Evolutionary conservation across 2,329 filamentous ascomycete genomes (phyloP), one percentile per base, ranked within the genome.

Genomic region (Plenodomus tracheiphilus): DNA sequence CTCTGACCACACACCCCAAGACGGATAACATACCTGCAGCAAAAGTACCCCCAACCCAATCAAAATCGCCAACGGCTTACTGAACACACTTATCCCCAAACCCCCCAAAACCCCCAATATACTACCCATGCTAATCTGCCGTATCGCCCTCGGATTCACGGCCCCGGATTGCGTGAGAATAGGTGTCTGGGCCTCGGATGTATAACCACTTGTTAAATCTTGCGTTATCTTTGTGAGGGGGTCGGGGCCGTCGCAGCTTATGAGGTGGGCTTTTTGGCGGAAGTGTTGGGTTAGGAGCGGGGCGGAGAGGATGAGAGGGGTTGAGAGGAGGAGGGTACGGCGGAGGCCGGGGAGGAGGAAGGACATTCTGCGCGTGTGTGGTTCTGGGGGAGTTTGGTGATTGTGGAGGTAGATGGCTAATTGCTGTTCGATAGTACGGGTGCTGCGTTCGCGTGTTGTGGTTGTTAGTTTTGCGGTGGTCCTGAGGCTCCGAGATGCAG

Each of bases 11-110:
- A n/a, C 28, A 15, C 15, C 28, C 28, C 13, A 6, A 25, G 10
- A 25, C 5, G 22, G 5, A 10, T 25, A 49, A 62, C 77, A 55
- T 75, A 87, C 85, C 74, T 89, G 84, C 15, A 87, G 64, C 22
- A 82, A 77, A 13, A 88, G 75, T 19, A 89, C 80, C 9, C 85
- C 71, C 11, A 89, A 64, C 0, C 88, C 87, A 17, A 88, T 74
- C 17, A 92, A 68, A 15, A 91, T 63, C 1, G 87, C 85, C 40
- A 92, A 74, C 1, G 86, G 83, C 65, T 83, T 84, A 8, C 86
- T 90, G 69, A 92, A 90, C 15, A 87, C 75, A 49, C 85, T 84
- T 20, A 91, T 79, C 0, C 86, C 74, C 25, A 92, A 61, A 1
- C 87, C 87, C 2, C 80, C 73, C 9, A 72, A 37, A 25, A 71